phyloP scores from a whole-genome alignment of 352 stramenopile genomes.

The Phytophthora hybrid region DNA sequence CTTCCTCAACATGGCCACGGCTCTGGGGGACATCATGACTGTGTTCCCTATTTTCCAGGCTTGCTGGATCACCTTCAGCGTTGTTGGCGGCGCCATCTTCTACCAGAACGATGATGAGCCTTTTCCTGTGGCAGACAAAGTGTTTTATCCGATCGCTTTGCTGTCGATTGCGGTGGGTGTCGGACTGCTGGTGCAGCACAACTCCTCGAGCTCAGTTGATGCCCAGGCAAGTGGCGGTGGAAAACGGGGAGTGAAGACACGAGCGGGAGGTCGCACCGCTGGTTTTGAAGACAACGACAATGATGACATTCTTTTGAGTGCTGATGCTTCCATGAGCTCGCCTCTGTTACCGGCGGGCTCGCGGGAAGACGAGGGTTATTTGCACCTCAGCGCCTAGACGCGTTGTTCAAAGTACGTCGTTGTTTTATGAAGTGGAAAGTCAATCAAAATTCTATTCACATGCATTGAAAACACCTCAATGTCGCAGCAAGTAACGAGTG shows the following conservation, averaged over 20 bases:
- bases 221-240: conserved; percentile 1
- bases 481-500: neutral
- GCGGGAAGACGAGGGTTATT: conserved; percentile 59
- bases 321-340: conserved; percentile 73
- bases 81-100: conserved; percentile 85
- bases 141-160: conserved; percentile 82
- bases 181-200: conserved; percentile 76
- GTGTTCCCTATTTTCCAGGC: conserved; percentile 91
- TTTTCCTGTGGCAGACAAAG: conserved; percentile 57
- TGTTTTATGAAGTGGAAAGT: conserved; percentile 24
- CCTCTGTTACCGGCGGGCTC: conserved; percentile 58
- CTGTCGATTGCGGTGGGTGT: conserved; percentile 76
- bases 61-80: conserved; percentile 90
- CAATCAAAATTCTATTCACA: conserved; percentile 38
- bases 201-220: conserved; percentile 32
- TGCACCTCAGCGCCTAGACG: conserved; percentile 50
- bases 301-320: conserved; percentile 66
- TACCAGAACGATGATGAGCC: conserved; percentile 80
- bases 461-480: conserved; percentile 12
- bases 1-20: conserved; percentile 88
- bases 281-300: conserved; percentile 48
- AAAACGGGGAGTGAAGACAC: conserved; percentile 29
- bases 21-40: conserved; percentile 89
- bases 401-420: neutral
- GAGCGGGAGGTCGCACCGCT: conserved; percentile 1